Percentiles rank a stretch among this genome's conserved stretches.
phyloP scores from a whole-genome alignment of 176 grass and related monocot genomes.

The Eleusine coracana region DNA sequence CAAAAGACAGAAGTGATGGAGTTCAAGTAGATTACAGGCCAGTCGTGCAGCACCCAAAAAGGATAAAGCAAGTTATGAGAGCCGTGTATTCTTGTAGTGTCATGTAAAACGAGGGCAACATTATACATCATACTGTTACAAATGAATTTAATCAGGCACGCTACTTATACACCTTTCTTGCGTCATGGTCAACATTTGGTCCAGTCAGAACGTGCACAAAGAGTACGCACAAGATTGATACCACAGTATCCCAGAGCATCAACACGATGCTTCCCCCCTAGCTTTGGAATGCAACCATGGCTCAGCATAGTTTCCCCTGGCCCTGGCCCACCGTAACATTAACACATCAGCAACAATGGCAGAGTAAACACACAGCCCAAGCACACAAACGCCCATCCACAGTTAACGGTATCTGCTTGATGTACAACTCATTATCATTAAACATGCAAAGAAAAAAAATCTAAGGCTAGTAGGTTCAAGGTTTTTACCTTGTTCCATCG shows the following conservation, averaged over 20 bases:
- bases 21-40: not conserved
- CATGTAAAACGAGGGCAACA: constrained; percentile 18
- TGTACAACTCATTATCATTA: not conserved
- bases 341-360: constrained; percentile 7
- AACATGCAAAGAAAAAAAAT: not conserved
- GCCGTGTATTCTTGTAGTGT: constrained; percentile 7
- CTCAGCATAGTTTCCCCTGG: not conserved
- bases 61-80: not conserved
- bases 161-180: constrained; percentile 28
- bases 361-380: constrained; percentile 24
- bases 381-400: constrained; percentile 7
- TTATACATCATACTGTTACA: constrained; percentile 23
- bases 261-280: constrained; percentile 1
- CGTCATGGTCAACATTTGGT: constrained; percentile 10
- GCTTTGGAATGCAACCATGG: not conserved
- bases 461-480: not conserved
- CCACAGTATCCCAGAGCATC: constrained; percentile 34
- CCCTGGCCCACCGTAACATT: not conserved
- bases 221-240: constrained; percentile 19
- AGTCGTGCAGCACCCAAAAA: not conserved
- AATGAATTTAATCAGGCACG: constrained; percentile 47
- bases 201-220: constrained; percentile 26
- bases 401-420: constrained; percentile 2
- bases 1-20: not conserved
- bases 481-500: constrained; percentile 6